Conservation (phyloP, 768 basidiomycete species). For the Boletus edulis region DNA sequence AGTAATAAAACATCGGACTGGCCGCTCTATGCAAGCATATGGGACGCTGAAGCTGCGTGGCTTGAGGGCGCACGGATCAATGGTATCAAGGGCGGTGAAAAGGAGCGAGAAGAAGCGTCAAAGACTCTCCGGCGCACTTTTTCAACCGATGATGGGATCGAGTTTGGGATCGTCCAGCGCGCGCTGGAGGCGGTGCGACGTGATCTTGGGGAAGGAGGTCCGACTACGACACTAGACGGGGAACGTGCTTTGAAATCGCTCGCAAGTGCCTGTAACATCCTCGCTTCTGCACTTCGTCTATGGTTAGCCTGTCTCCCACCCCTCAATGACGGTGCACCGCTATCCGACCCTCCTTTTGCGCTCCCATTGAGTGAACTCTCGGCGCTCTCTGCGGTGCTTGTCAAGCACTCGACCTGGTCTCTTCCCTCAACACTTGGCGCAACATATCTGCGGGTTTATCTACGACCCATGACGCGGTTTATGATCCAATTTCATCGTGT, state of each 20-base stretch:
- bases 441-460: slow-evolving; percentile 7
- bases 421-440: slow-evolving; percentile 10
- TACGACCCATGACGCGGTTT: slow-evolving; percentile 54
- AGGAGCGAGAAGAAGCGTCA: slow-evolving; percentile 48
- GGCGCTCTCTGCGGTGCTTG: slow-evolving; percentile 46
- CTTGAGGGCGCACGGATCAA: slow-evolving; percentile 78
- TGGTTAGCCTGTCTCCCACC: slow-evolving; percentile 63
- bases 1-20: slow-evolving; percentile 25
- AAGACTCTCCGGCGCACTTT: slow-evolving; percentile 41
- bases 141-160: slow-evolving; percentile 25
- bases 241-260: slow-evolving; percentile 26
- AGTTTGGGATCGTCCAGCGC: slow-evolving; percentile 36
- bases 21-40: slow-evolving; percentile 34
- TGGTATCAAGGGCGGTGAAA: slow-evolving; percentile 59
- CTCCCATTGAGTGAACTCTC: slow-evolving; percentile 61
- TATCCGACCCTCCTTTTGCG: slow-evolving; percentile 53
- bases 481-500: slow-evolving; percentile 55
- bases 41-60: slow-evolving; percentile 57
- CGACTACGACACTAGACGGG: neutral
- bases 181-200: slow-evolving; percentile 35
- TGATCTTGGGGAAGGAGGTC: slow-evolving; percentile 16
- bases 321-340: slow-evolving; percentile 33
- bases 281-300: slow-evolving; percentile 54
- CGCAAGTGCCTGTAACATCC: slow-evolving; percentile 32
- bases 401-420: slow-evolving; percentile 53